These are phyloP conservation scores for Aspergillus steynii DNA, from an alignment of 495 filamentous ascomycete genomes.

Conservation along the genomic window DNA sequence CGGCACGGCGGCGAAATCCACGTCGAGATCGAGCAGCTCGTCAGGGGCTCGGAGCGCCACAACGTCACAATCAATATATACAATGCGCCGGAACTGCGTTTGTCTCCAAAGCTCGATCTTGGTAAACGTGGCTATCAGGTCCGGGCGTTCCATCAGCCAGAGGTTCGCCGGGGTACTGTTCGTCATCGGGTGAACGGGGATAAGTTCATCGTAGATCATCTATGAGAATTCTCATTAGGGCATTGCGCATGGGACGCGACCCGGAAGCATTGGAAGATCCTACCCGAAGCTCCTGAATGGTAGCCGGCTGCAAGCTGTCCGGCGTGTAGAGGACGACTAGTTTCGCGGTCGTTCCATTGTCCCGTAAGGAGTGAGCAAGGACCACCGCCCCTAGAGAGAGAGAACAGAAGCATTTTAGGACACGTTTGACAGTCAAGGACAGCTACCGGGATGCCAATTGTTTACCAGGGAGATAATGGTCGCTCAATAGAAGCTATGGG, in stretches of 20 bases:
- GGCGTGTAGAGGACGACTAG: conserved; percentile 81
- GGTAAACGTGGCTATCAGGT: conserved; percentile 89
- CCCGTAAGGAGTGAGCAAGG: conserved; percentile 89
- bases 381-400: conserved; percentile 75
- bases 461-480: conserved; percentile 86
- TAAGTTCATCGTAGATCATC: conserved; percentile 85
- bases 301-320: conserved; percentile 68
- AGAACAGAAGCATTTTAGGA: conserved; percentile 24
- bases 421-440: neutral
- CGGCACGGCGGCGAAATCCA: conserved; percentile 84
- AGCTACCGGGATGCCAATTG: conserved; percentile 1
- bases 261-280: conserved; percentile 9
- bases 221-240: conserved; percentile 32
- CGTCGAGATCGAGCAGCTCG: conserved; percentile 79
- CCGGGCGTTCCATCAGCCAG: conserved; percentile 85
- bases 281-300: conserved; percentile 78
- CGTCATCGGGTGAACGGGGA: conserved; percentile 75
- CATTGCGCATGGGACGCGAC: conserved; percentile 4
- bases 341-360: conserved; percentile 84
- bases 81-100: conserved; percentile 83
- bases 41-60: conserved; percentile 86
- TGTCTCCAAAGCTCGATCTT: conserved; percentile 96
- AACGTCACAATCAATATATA: conserved; percentile 91
- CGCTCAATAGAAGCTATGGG: conserved; percentile 79
- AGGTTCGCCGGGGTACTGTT: conserved; percentile 81